Evolutionary conservation across 2,329 filamentous ascomycete genomes (phyloP), one percentile per base, ranked within the genome.

Genomic region (Uncinocarpus reesii): DNA sequence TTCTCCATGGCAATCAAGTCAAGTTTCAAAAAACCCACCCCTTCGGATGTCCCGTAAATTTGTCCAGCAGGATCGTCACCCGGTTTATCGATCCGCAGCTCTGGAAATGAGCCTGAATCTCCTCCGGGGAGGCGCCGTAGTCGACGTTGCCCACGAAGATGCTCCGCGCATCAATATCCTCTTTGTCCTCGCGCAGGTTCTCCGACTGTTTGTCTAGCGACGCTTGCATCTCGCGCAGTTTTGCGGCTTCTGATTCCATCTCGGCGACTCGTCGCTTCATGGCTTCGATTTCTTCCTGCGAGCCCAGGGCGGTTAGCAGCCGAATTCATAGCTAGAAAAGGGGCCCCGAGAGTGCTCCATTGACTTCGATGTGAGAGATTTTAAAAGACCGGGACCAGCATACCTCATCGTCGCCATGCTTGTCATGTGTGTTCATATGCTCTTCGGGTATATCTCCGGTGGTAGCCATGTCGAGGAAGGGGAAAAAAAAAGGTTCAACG

Each of bases 91-190:
- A 87, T 52, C 92, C 92, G 61, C 88, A 94, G 73, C 83, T 93
- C 74, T 95, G 88, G 72, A 98, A 98, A 64, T 98, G 92, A 51
- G 88, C 86, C 73, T 98, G 92, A 51, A 98, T 92, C 72, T 98
- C 92, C 70, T 98, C 92, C 2, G 92, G 92, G 23, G 88, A 93
- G 18, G 90, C 89, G 53, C 86, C 89, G 68, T 98, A 98, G 70
- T 98, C 92, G 56, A 98, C 92, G 60, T 98, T 98, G 57, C 92
- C 92, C 37, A 98, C 92, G 65, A 98, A 98, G 68, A 98, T 88
- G 70, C 88, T 95, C 61, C 92, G 83, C 57, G 83, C 83, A 69
- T 98, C 92, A 51, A 98, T 81, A 57, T 95, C 93, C 66, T 95
- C 89, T 69, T 93, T 94, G 71, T 89, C 88, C 64, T 96, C 92